Conservation (phyloP, 2,329 filamentous ascomycete genomes). For the Alternaria hordeiaustralica region DNA sequence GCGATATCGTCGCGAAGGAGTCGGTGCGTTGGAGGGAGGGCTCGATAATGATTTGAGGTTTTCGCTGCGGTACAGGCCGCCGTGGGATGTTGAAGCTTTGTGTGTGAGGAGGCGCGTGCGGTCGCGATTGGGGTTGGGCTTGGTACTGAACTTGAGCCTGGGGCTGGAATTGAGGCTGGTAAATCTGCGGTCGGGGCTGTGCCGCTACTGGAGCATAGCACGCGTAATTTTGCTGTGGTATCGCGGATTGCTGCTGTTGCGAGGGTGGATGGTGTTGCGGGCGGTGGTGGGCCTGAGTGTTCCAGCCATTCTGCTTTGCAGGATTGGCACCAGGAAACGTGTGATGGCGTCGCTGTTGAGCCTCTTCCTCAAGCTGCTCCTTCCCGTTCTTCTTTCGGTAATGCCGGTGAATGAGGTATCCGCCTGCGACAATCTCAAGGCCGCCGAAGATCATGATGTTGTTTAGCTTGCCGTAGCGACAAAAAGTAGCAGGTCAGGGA, state of each 20-base stretch:
- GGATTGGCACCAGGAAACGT: constrained; percentile 36
- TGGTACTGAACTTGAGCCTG: constrained; percentile 19
- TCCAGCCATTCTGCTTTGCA: constrained; percentile 22
- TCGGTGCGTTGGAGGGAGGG: constrained; percentile 40
- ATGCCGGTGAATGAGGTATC: constrained; percentile 43
- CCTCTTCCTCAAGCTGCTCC: constrained; percentile 34
- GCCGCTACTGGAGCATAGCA: constrained; percentile 25
- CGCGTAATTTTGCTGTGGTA: constrained; percentile 35
- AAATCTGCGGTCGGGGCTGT: constrained; percentile 3
- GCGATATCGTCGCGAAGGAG: constrained; percentile 42
- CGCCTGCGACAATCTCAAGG: constrained; percentile 46
- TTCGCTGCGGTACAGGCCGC: constrained; percentile 33
- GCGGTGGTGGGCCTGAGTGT: constrained; percentile 19
- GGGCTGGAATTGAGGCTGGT: constrained; percentile 9
- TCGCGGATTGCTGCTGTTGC: constrained; percentile 10
- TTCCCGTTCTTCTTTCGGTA: constrained; percentile 46
- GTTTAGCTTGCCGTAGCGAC: not conserved
- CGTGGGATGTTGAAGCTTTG: constrained; percentile 38
- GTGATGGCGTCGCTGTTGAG: constrained; percentile 32
- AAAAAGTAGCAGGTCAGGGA: not conserved
- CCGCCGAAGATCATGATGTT: constrained; percentile 49
- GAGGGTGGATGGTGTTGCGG: constrained; percentile 11
- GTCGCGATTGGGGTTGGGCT: constrained; percentile 20
- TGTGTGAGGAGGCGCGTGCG: constrained; percentile 21
- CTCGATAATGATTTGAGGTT: constrained; percentile 35